A percentile compares a stretch with the other conserved stretches of the same genome.
phyloP scores from a whole-genome alignment of 169 alveolate species.

The Cryptosporidium felis region DNA sequence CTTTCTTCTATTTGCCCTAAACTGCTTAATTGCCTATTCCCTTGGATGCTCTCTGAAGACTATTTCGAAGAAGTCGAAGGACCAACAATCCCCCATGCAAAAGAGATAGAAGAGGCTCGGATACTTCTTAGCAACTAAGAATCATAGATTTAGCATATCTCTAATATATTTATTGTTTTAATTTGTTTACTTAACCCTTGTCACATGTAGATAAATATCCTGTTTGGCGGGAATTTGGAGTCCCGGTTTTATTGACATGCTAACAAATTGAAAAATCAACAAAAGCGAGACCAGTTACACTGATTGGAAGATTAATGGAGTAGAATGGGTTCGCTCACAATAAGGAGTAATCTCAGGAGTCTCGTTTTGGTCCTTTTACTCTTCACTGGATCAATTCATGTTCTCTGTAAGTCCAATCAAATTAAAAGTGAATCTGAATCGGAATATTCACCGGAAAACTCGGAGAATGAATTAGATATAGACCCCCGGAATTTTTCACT shows the following conservation, averaged over 20 bases:
- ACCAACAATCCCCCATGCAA: background rate
- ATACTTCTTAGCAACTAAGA: background rate
- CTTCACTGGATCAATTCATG: background rate
- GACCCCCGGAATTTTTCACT: background rate
- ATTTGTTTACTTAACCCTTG: background rate
- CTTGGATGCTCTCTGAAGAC: conserved; percentile 37
- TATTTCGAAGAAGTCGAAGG: background rate
- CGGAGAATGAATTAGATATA: background rate
- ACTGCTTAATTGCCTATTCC: conserved; percentile 14
- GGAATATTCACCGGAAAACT: background rate
- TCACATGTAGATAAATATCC: conserved; percentile 4
- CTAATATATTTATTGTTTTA: background rate
- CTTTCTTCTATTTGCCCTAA: conserved; percentile 3
- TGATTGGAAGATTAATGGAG: background rate
- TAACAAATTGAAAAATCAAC: no score
- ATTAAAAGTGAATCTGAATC: background rate
- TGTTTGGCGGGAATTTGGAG: background rate
- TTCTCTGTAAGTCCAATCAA: background rate
- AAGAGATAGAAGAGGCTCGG: background rate
- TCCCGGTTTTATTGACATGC: background rate
- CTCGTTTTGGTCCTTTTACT: background rate
- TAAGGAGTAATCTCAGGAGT: background rate
- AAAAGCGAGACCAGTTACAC: no score
- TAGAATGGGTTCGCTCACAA: background rate
- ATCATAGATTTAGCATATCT: background rate